Percentiles rank a stretch among this genome's conserved stretches.
phyloP scores from a whole-genome alignment of 805 yeast species.

The Candida chauliodis region DNA sequence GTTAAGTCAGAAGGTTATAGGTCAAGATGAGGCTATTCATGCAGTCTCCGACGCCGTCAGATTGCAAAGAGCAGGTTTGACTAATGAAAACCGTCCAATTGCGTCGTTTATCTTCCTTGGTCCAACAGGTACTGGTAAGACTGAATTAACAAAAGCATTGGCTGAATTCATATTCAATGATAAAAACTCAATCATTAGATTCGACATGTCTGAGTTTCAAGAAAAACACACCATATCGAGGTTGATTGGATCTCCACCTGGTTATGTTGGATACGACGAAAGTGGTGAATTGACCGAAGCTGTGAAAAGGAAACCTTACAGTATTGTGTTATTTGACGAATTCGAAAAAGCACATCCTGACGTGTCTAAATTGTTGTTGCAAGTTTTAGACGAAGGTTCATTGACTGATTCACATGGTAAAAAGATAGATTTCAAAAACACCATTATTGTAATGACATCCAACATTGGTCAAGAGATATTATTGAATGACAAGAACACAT shows the following conservation, averaged over 20 bases:
- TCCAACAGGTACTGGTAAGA: conserved; percentile 98
- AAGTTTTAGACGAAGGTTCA: conserved; percentile 92
- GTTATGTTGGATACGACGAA: conserved; percentile 94
- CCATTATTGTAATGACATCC: conserved; percentile 94
- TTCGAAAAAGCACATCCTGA: conserved; percentile 97
- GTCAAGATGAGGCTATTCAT: conserved; percentile 92
- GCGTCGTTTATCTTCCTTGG: conserved; percentile 96
- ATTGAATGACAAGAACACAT: conserved; percentile 57
- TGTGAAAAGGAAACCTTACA: conserved; percentile 89
- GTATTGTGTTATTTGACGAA: conserved; percentile 91
- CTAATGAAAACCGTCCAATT: conserved; percentile 91
- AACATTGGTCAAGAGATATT: conserved; percentile 93
- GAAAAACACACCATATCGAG: conserved; percentile 90
- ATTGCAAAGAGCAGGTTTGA: conserved; percentile 92
- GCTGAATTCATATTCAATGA: conserved; percentile 92
- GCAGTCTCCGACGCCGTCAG: conserved; percentile 93
- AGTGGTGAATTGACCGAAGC: conserved; percentile 97
- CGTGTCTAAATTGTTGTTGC: conserved; percentile 83
- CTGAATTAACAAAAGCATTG: conserved; percentile 88
- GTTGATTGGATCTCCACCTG: conserved; percentile 96
- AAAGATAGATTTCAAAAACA: conserved; percentile 88
- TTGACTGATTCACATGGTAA: conserved; percentile 95
- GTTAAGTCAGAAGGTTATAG: conserved; percentile 75
- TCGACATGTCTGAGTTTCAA: conserved; percentile 98
- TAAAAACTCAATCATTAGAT: conserved; percentile 79